Base-by-base conservation (phyloP, 2,329 filamentous ascomycete species). In the Colletotrichum tropicale region DNA sequence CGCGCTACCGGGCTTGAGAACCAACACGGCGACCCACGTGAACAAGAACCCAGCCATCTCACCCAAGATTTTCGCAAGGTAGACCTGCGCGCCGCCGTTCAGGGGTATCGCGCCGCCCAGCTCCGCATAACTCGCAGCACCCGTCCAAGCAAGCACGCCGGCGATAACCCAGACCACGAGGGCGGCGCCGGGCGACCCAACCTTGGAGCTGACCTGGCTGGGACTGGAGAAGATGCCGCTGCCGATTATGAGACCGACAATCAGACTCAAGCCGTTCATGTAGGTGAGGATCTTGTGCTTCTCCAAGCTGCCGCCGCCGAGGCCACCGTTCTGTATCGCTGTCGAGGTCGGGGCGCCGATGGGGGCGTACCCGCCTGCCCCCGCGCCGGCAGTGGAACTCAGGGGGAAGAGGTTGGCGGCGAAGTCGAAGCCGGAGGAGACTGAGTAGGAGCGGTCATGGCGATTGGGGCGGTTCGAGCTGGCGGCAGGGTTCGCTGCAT, bases 221-320 rank as follows among this genome's bases (percentile, higher is more conserved):
- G 96, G 96, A 26, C 95, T 98, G 5, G 95, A 98, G 86, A 98
- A 99, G 81, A 99, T 98, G 16, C 96, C 97, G 28, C 95, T 98
- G 5, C 97, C 97, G 81, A 99, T 98, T 79, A 98, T 98, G 78
- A 99, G 86, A 2, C 97, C 96, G 65, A 98, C 91, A 66, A 99
- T 94, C 74, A 99, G 88, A 28, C 95, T 98, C 74, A 99, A 85
- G 1, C 97, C 97, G 84, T 99, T 99, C 62, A 98, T 83, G 82
- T 96, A 98, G 32, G 97, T 98, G 84, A 99, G 86, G 16, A 95
- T 98, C 88, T 99, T 99, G 87, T 98, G 94, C 84, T 95, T 97
- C 88, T 99, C 97, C 78, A 98, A 86, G 55, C 94, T 95, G n/a
- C 91, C 93, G 76, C 94, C 94, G n/a, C 92, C 91, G 26, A 94